These are phyloP conservation scores for Phytophthora nicotianae DNA, from an alignment of 352 stramenopile genomes.

Conservation along the genomic window DNA sequence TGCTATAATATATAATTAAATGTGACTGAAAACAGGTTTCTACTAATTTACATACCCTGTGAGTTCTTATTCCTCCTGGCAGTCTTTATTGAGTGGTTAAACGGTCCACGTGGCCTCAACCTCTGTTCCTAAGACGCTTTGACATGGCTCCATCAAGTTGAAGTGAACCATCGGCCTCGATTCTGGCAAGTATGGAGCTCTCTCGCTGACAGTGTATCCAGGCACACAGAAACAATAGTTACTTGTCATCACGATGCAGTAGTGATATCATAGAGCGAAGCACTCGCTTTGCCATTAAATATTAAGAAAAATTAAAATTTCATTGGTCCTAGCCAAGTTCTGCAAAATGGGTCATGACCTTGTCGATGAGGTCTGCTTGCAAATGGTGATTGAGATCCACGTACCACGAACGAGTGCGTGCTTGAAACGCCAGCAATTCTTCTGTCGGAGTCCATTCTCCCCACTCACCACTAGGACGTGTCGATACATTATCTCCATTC, in stretches of 20 bases:
- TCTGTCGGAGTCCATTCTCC: constrained; percentile 36
- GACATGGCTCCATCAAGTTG: too few relatives aligned
- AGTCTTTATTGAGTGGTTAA: background rate
- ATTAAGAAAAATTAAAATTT: background rate
- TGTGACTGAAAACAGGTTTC: background rate
- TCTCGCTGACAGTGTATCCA: too few relatives aligned
- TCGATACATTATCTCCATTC: constrained; percentile 2
- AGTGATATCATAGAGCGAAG: too few relatives aligned
- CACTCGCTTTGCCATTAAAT: constrained; percentile 8
- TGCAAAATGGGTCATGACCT: constrained; percentile 44
- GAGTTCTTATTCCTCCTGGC: background rate
- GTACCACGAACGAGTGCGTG: constrained; percentile 45
- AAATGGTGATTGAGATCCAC: constrained; percentile 44
- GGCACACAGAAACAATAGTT: too few relatives aligned
- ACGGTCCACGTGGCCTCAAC: background rate
- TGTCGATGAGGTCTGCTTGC: constrained; percentile 47
- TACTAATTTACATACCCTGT: background rate
- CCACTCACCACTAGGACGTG: constrained; percentile 12
- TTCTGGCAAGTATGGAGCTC: too few relatives aligned
- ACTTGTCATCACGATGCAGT: too few relatives aligned
- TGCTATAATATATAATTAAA: constrained; percentile 13
- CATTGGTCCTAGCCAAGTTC: constrained; percentile 8
- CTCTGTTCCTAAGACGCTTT: background rate
- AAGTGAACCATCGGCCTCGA: too few relatives aligned
- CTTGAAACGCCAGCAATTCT: constrained; percentile 43